Conservation (phyloP, 768 basidiomycete genomes). For the Pisolithus sp. region DNA sequence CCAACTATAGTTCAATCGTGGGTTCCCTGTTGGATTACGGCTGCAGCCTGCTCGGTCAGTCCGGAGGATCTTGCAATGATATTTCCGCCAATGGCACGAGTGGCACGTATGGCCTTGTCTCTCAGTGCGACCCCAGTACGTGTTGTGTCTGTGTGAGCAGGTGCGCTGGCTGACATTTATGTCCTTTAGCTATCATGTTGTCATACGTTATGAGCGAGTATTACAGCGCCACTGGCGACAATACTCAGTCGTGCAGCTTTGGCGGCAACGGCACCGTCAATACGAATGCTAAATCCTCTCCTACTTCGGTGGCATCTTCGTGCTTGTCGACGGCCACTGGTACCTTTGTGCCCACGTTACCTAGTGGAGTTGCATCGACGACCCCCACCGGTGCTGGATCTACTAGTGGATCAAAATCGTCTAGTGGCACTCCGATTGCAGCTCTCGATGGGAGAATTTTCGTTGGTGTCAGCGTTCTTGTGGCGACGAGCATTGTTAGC, state of each 20-base stretch:
- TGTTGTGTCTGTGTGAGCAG: constrained; percentile 2
- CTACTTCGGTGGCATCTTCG: constrained; percentile 53
- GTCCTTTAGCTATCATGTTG: constrained; percentile 57
- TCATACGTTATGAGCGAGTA: constrained; percentile 79
- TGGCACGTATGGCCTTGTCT: constrained; percentile 72
- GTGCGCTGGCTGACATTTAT: constrained; percentile 3
- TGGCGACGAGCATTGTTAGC: constrained; percentile 33
- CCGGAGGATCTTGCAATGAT: constrained; percentile 55
- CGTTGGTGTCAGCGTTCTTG: constrained; percentile 31
- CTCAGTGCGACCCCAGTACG: constrained; percentile 76
- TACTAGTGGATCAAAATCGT: constrained; percentile 13
- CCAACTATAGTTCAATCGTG: constrained; percentile 53
- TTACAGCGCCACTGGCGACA: constrained; percentile 57
- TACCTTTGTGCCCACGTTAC: constrained; percentile 55
- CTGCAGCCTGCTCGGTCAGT: constrained; percentile 58
- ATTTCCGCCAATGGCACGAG: constrained; percentile 68
- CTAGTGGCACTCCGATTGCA: constrained; percentile 18
- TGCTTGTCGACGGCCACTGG: constrained; percentile 61
- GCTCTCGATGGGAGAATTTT: constrained; percentile 30
- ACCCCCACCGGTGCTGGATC: constrained; percentile 16
- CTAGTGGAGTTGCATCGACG: constrained; percentile 24
- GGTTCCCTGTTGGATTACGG: constrained; percentile 60
- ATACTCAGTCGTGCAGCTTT: constrained; percentile 68
- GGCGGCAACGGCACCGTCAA: constrained; percentile 80
- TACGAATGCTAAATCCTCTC: constrained; percentile 44